Evolutionary conservation across 2,329 filamentous ascomycete genomes (phyloP), one percentile per base, ranked within the genome.

Genomic region (Pezicula carpinea): DNA sequence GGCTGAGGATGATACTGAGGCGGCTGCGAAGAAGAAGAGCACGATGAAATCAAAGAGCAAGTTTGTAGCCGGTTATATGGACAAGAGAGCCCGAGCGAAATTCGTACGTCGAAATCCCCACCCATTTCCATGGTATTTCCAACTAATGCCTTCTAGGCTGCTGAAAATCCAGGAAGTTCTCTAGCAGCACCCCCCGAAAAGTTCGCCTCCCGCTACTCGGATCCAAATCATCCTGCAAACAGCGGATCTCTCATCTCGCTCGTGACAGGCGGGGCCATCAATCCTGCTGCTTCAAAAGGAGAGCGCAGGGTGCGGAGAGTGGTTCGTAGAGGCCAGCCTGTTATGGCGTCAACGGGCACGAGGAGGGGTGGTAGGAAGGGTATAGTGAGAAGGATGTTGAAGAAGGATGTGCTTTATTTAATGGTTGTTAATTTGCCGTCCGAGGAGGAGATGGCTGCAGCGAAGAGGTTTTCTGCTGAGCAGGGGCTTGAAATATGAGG

Each of bases 161-260:
- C 45, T 19, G 59, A 70, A 44, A 70, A 75, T 45, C 72, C 71
- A 0, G 64, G 63, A 34, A 69, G 66, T 14, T 53, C 59, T 2
- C 56, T 76, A 2, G 58, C 64, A 23, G 59, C 56, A 61, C 50
- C 56, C 51, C 56, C 34, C 2, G 53, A 52, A 6, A 51, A 63
- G 18, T 77, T 77, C 52, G 61, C 64, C 0, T 75, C 71, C 4
- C 66, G 72, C 18, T 76, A 72, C 53, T 68, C 70, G 6, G 75
- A 80, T 50, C 75, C 76, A 0, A 74, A 69, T 49, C 70, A 78
- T 51, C 67, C 74, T 0, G 72, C 70, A 26, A 74, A 70, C 52
- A 74, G 66, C 22, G 75, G 76, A 2, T 69, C 67, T 6, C 58
- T 76, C 7, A 54, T 76, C 3, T 64, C 69, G 0, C 56, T 78